Percentiles rank a stretch among this genome's conserved stretches.
Conservation (phyloP, 2,329 filamentous ascomycete species). For the Clonostachys chloroleuca region DNA sequence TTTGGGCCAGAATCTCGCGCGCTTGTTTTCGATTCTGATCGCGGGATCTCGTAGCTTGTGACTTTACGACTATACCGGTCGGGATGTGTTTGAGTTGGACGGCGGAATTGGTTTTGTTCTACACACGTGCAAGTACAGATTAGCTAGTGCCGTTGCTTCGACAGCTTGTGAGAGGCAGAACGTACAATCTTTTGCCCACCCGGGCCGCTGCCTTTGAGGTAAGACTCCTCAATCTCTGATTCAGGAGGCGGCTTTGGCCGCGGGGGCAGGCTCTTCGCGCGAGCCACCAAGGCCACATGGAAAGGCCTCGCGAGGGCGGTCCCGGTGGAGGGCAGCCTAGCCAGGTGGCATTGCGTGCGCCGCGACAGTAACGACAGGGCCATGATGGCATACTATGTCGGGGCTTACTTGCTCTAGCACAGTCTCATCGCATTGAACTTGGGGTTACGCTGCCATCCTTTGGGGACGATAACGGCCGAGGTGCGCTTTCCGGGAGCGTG, state of each 20-base stretch:
- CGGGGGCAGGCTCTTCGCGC: constrained; percentile 61
- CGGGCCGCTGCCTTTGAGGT: constrained; percentile 86
- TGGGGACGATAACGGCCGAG: too few relatives aligned
- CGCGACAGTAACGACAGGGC: too few relatives aligned
- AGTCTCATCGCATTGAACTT: too few relatives aligned
- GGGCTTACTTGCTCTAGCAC: too few relatives aligned
- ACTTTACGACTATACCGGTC: constrained; percentile 91
- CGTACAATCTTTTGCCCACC: constrained; percentile 91
- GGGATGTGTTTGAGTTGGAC: constrained; percentile 89
- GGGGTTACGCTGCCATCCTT: too few relatives aligned
- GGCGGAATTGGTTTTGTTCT: constrained; percentile 96
- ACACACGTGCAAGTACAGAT: not conserved
- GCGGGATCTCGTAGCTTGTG: constrained; percentile 83
- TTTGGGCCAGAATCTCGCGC: constrained; percentile 69
- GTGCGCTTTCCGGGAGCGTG: too few relatives aligned
- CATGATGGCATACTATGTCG: too few relatives aligned
- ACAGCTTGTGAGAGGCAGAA: constrained; percentile 2
- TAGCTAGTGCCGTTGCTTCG: constrained; percentile 1
- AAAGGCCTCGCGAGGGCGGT: not conserved
- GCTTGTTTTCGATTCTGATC: constrained; percentile 86
- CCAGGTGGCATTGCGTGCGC: too few relatives aligned
- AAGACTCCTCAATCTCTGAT: constrained; percentile 75
- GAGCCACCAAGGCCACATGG: not conserved
- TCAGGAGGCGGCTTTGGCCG: constrained; percentile 70
- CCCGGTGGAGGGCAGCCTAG: too few relatives aligned